Base-by-base conservation (phyloP, 2,329 filamentous ascomycete genomes). In the Cyphellophora europaea region DNA sequence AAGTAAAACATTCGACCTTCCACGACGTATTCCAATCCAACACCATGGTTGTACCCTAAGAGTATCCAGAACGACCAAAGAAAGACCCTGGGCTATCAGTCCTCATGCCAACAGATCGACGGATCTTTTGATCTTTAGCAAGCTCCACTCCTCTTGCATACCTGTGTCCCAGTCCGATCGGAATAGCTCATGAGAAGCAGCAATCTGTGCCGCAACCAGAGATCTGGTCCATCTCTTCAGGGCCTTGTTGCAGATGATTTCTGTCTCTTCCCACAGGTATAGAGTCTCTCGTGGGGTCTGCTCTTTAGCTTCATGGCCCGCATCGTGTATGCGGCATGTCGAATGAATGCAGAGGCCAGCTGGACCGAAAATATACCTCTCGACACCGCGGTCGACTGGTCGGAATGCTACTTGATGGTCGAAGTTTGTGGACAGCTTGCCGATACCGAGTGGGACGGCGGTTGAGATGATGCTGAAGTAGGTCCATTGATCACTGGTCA, bases 361-460 rank as follows among this genome's bases (percentile, higher is more conserved):
- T n/a, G 21, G 21, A 25, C 21, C 21, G 21, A 25, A 25, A 25
- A 25, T 25, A n/a, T 25, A 25, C n/a, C 21, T 8, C n/a, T 25
- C 21, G 8, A 25, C 8, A 8, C 21, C 21, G n/a, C n/a, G 21
- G 8, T n/a, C 8, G n/a, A 25, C 8, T 25, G 21, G 8, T 25
- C 21, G 8, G 21, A 25, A 8, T 8, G 21, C 21, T 8, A 25
- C 21, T 8, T 25, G 21, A n/a, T 25, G 21, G 21, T 25, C 21
- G 8, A 25, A 25, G 21, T 8, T 8, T 8, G n/a, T n/a, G 8
- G 8, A n/a, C n/a, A 25, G 21, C 8, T n/a, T 25, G n/a, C 8
- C 21, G 21, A 25, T 8, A 8, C 21, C 21, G n/a, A 25, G 8
- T 8, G 21, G 21, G n/a, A 25, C 21, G 21, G 8, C n/a, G 21